Evolutionary conservation across 78 protist species (phyloP).

Genomic region (Bodo saltans): DNA sequence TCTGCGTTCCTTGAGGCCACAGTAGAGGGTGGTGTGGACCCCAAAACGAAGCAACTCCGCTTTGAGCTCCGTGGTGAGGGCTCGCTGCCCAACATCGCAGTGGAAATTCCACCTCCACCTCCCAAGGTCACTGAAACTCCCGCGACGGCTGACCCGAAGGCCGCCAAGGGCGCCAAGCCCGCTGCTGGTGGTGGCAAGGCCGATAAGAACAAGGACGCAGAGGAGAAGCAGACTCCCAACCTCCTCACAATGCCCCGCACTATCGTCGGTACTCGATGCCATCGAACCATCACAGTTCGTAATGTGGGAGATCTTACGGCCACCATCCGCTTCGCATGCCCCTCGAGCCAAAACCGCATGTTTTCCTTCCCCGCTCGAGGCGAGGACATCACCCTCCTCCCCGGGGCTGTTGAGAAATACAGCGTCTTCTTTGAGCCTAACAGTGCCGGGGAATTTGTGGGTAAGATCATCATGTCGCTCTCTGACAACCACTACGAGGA

Average conservation of each 20-base stretch:
- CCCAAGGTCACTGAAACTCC: not conserved
- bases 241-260: constrained; percentile 11
- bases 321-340: not conserved
- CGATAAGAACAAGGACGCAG: not conserved
- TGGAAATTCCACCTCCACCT: constrained; percentile 17
- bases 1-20: constrained; percentile 50
- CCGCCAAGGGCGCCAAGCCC: constrained; percentile 6
- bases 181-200: not conserved
- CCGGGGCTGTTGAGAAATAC: not conserved
- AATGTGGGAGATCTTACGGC: constrained; percentile 58
- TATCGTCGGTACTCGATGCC: constrained; percentile 2
- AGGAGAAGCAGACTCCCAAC: constrained; percentile 7
- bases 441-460: not conserved
- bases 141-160: not conserved
- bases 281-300: not conserved
- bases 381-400: not conserved
- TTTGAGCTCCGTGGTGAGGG: constrained; percentile 71
- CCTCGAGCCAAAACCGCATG: not conserved
- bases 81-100: constrained; percentile 55
- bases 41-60: constrained; percentile 10
- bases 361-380: constrained; percentile 29
- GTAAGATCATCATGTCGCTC: constrained; percentile 10
- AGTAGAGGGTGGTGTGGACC: constrained; percentile 51
- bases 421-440: constrained; percentile 17
- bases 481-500: constrained; percentile 52